Evolutionary conservation across 2,329 filamentous ascomycete genomes (phyloP), one percentile per base, ranked within the genome.

Genomic region (Apiospora aurea): DNA sequence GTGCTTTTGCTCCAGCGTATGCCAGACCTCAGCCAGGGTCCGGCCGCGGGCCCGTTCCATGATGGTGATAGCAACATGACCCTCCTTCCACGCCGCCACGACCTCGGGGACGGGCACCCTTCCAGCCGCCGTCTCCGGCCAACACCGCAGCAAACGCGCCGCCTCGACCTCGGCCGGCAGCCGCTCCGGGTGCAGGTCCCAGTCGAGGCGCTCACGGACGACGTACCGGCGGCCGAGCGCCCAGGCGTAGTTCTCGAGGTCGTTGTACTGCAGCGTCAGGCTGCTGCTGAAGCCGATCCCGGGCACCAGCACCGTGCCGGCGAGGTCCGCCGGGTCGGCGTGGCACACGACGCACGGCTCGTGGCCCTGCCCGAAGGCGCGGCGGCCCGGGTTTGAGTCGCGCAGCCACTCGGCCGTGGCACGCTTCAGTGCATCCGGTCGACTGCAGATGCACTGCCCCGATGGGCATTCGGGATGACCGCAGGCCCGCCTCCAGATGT

Each of bases 11-110:
- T 67, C 24, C 6, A 79, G 67, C 7, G 73, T 46, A 73, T 76
- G 76, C 78, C 77, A 80, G 13, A 78, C 73, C 34, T 79, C 78
- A 64, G 76, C 77, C 2, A 80, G 72, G 7, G 76, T 72, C 11
- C 76, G 43, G 0, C 78, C 78, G 2, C 67, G 71, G 21, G 71
- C 72, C 1, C 64, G 71, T 49, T 79, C 78, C 2, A 72, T 70
- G 53, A 80, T 77, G 1, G 77, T 79, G 69, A 79, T 75, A 26
- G 77, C 72, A 38, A 76, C 78, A 4, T 75, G 76, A 13, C 75
- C 71, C 67, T 79, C 78, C 61, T 76, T 79, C 78, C 78, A 80
- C 4, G 76, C 76, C 18, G 76, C 76, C 10, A 76, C 72, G 26
- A 80, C 73, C 51, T 72, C 74, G 1, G 75, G 77, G 1, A 76